Evolutionary conservation across 768 basidiomycete species (phyloP), one percentile per base, ranked within the genome.

Genomic region (Suillus clintonianus): DNA sequence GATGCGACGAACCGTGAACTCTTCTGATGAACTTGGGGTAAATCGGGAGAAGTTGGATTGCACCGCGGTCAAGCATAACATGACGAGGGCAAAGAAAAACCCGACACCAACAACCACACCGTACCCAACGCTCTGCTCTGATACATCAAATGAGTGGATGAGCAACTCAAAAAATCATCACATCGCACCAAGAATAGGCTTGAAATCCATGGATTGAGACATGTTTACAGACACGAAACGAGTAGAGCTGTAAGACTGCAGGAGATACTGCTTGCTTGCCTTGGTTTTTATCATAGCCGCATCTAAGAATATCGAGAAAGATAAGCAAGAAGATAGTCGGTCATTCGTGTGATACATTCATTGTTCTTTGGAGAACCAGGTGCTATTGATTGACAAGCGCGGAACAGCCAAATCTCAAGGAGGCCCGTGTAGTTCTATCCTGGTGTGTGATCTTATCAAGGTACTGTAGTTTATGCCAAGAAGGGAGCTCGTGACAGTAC

Each of bases 31-130:
- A 7, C 65, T 68, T 2, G 77, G 78, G 1, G 78, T 77, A 48
- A 69, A 75, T 42, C 69, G 66, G 3, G 78, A 75, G 63, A 77
- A 78, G 63, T 74, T 76, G 17, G 70, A 54, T 72, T 78, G 79
- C 3, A 77, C 62, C 17, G 61, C 64, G 5, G 78, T 77, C 50
- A 79, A 64, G 22, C 70, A 61, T 4, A 78, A 67, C 78, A 78
- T 78, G 39, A 79, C 47, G 9, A 70, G 66, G 4, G 78, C 75
- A 53, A 80, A 78, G 68, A 75, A 75, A 65, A 78, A 77, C 2
- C 78, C 76, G 47, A 77, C 57, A 71, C 76, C 76, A 57, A 78
- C 74, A 30, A 76, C 76, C 5, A 78, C 74, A 1, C 77, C 76
- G 70, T 76, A 78, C 22, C 76, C 74, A 32, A 75, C 73, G 53